Conservation (phyloP, 805 yeast genomes). For the Maudiozyma bulderi region DNA sequence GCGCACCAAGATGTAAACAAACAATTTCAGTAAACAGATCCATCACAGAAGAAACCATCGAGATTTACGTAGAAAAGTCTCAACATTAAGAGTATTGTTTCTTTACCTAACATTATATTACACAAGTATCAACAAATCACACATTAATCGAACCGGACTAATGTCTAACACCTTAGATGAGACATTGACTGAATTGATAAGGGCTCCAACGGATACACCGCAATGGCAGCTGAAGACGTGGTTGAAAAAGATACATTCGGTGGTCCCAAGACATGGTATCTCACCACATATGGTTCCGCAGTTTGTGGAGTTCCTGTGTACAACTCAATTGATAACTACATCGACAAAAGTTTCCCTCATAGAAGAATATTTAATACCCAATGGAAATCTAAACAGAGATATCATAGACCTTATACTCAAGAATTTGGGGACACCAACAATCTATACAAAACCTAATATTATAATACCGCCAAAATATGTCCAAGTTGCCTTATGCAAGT, state of each 20-base stretch:
- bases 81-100: too few species aligned
- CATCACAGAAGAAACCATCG: too few species aligned
- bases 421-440: conserved; percentile 25
- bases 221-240: conserved; percentile 7
- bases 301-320: conserved; percentile 14
- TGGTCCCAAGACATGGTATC: conserved; percentile 13
- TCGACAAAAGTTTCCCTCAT: conserved; percentile 19
- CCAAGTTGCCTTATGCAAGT: conserved; percentile 24
- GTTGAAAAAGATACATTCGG: conserved; percentile 7
- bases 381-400: conserved; percentile 18
- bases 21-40: too few species aligned
- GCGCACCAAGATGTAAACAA: too few species aligned
- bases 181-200: conserved; percentile 1
- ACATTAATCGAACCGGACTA: not conserved
- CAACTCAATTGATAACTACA: conserved; percentile 9
- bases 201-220: conserved; percentile 1
- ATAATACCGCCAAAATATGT: conserved; percentile 11
- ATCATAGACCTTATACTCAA: conserved; percentile 22
- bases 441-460: conserved; percentile 10
- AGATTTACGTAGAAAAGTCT: too few species aligned
- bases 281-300: conserved; percentile 8
- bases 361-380: conserved; percentile 23
- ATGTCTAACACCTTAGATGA: conserved; percentile 5
- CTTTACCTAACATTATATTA: too few species aligned
- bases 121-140: not conserved